These are phyloP conservation scores for Fusarium tjaetaba DNA, from an alignment of 2,329 filamentous ascomycete genomes.

Conservation along the genomic window DNA sequence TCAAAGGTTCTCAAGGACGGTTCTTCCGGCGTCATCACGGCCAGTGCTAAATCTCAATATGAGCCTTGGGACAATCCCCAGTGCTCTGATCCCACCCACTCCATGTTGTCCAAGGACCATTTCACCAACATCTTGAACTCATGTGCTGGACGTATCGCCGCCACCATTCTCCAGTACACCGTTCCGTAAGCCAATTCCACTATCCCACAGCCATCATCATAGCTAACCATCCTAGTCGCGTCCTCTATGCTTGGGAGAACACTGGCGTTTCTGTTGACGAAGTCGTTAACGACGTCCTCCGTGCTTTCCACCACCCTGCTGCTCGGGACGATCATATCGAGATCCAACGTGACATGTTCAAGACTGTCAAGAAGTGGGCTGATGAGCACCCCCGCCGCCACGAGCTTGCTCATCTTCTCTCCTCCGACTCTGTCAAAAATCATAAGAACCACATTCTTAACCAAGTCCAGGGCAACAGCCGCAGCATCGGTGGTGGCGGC, in stretches of 20 bases:
- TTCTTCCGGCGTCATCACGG: constrained; percentile 74
- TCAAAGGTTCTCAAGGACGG: constrained; percentile 87
- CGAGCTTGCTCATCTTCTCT: constrained; percentile 78
- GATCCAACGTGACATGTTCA: constrained; percentile 89
- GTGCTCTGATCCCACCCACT: constrained; percentile 83
- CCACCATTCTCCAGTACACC: constrained; percentile 83
- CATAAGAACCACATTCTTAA: constrained; percentile 80
- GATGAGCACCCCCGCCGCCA: constrained; percentile 73
- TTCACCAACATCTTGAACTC: constrained; percentile 83
- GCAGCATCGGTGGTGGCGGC: constrained; percentile 43
- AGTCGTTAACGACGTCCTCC: constrained; percentile 82
- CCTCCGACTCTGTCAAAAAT: constrained; percentile 81
- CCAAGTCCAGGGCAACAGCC: constrained; percentile 39
- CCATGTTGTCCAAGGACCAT: constrained; percentile 85
- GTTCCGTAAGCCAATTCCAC: constrained; percentile 69
- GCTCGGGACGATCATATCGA: constrained; percentile 79
- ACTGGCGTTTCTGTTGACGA: constrained; percentile 83
- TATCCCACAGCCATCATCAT: background rate
- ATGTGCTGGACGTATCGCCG: constrained; percentile 77
- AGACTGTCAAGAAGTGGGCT: constrained; percentile 84
- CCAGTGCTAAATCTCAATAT: constrained; percentile 78
- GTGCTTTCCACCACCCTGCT: constrained; percentile 91
- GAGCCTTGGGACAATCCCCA: constrained; percentile 82
- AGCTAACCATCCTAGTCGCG: constrained; percentile 60
- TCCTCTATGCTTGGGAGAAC: constrained; percentile 95